phyloP scores from a whole-genome alignment of 768 basidiomycete species.

The Polyporus arcularius region DNA sequence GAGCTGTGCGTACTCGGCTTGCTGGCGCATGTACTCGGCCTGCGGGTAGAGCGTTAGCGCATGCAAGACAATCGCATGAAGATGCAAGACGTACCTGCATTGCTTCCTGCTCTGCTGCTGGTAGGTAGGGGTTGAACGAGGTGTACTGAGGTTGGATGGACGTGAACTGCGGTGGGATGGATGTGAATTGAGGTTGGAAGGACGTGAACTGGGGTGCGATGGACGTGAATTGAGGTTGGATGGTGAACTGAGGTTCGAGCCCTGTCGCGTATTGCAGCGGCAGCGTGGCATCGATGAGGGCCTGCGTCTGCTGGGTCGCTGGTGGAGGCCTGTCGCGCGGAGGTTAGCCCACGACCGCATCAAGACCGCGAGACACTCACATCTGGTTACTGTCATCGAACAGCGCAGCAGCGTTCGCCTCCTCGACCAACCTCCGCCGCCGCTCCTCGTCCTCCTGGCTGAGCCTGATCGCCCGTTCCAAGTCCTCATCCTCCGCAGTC shows the following conservation, averaged over 20 bases:
- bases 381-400: constrained; percentile 83
- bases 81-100: constrained; percentile 46
- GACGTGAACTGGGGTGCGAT: constrained; percentile 28
- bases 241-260: constrained; percentile 19
- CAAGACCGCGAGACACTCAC: neutral
- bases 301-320: neutral
- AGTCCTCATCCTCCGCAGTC: constrained; percentile 71
- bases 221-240: constrained; percentile 24
- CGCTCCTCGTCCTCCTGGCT: constrained; percentile 87
- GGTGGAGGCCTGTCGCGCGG: constrained; percentile 13
- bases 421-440: constrained; percentile 65
- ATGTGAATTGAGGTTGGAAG: constrained; percentile 77
- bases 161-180: constrained; percentile 27
- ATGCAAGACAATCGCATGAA: neutral
- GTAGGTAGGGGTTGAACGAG: constrained; percentile 89
- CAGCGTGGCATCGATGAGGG: constrained; percentile 24
- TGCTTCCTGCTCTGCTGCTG: constrained; percentile 85
- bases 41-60: constrained; percentile 28
- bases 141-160: constrained; percentile 79
- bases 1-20: constrained; percentile 72
- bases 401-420: constrained; percentile 61
- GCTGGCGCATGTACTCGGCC: constrained; percentile 41
- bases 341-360: neutral
- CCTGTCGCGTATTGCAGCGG: constrained; percentile 26
- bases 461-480: constrained; percentile 74